Conservation (phyloP, 2,329 filamentous ascomycete genomes). For the Blastomyces parvus region DNA sequence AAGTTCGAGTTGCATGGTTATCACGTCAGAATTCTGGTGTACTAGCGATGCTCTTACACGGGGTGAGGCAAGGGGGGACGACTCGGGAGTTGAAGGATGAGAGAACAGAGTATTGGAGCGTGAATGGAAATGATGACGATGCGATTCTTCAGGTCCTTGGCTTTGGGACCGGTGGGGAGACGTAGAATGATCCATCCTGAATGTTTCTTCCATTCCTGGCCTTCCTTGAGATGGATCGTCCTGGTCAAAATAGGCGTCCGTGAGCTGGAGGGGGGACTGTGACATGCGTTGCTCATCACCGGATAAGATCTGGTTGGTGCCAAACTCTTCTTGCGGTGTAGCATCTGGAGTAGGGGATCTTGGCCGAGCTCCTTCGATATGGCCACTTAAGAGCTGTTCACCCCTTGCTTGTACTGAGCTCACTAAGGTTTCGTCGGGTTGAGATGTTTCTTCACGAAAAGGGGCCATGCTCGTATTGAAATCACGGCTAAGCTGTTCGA, state of each 20-base stretch:
- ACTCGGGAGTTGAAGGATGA: constrained; percentile 31
- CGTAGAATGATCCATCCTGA: constrained; percentile 12
- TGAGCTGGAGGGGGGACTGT: constrained; percentile 33
- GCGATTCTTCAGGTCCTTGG: not conserved
- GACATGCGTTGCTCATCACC: constrained; percentile 31
- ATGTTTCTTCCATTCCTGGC: constrained; percentile 14
- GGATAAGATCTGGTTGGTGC: constrained; percentile 17
- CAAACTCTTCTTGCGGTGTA: constrained; percentile 13
- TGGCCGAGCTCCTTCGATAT: constrained; percentile 12
- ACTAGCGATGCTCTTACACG: constrained; percentile 35
- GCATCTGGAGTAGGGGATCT: constrained; percentile 13
- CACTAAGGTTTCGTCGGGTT: not conserved
- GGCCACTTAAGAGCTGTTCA: constrained; percentile 16
- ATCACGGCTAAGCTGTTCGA: constrained; percentile 21
- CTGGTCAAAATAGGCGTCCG: constrained; percentile 25
- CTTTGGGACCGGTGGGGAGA: not conserved
- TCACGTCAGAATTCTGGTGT: constrained; percentile 35
- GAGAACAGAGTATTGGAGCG: constrained; percentile 35
- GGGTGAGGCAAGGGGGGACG: constrained; percentile 35
- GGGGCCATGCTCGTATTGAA: not conserved
- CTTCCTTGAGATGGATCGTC: constrained; percentile 19
- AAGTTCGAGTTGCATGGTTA: constrained; percentile 38
- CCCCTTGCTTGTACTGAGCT: constrained; percentile 13
- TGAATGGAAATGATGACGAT: constrained; percentile 22
- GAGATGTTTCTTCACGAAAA: not conserved